Evolutionary conservation across 106 monocot species (phyloP).

Genomic region (Dactylorhiza incarnata): DNA sequence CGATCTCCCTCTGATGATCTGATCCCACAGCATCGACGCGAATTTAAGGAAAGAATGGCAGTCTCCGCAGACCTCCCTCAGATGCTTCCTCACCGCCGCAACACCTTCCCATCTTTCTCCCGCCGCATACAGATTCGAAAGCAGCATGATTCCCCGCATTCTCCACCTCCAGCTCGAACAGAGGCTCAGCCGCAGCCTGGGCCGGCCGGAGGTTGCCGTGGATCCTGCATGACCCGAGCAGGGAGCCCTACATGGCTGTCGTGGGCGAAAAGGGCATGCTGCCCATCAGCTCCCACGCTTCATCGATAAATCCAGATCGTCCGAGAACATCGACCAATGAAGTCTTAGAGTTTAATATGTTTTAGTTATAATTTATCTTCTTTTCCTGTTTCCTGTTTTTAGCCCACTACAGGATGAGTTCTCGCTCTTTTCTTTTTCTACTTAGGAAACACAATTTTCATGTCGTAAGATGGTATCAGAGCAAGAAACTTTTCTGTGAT

Average conservation of each 20-base stretch:
- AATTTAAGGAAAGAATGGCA: too few species aligned
- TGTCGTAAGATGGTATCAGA: too few species aligned
- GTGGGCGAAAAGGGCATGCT: constrained; percentile 43
- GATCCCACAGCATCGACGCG: too few species aligned
- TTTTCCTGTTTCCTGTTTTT: too few species aligned
- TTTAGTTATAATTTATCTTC: too few species aligned
- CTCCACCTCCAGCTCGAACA: background rate
- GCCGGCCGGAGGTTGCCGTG: constrained; percentile 43
- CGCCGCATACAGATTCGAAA: background rate
- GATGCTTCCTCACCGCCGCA: background rate
- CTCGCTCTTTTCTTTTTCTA: too few species aligned
- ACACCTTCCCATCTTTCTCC: constrained; percentile 35
- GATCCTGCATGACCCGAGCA: constrained; percentile 37
- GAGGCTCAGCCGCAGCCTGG: constrained; percentile 17
- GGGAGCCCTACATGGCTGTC: constrained; percentile 19
- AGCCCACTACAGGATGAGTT: too few species aligned
- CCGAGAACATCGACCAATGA: constrained; percentile 70
- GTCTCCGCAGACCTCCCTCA: too few species aligned
- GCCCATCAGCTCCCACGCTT: constrained; percentile 40
- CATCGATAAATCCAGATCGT: constrained; percentile 42
- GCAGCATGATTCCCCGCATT: background rate
- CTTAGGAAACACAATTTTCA: too few species aligned
- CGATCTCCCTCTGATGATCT: too few species aligned
- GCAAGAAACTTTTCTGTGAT: too few species aligned
- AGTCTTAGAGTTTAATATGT: too few species aligned